Percentiles rank a stretch among this genome's conserved stretches.
Conservation (phyloP, 2,329 filamentous ascomycete genomes). For the Trichothecium roseum region DNA sequence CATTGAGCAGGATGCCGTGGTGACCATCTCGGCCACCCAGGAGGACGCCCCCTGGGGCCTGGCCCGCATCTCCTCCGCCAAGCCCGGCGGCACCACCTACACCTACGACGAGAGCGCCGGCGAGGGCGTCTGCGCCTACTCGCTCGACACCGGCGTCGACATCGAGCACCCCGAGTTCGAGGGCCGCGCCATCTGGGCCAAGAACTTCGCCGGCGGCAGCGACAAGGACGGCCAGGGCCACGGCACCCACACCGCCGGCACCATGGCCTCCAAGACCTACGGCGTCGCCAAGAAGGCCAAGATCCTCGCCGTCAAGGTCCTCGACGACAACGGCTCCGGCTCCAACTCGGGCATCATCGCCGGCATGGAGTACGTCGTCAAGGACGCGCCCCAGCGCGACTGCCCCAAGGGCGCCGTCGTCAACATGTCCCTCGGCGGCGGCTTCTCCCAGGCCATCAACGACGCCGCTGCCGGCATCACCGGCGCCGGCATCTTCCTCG, state of each 20-base stretch:
- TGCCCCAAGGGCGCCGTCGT: conserved; percentile 26
- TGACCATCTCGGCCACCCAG: conserved; percentile 22
- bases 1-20: conserved; percentile 22
- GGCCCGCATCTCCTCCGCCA: conserved; percentile 18
- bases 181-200: conserved; percentile 21
- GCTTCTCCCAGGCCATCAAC: conserved; percentile 33
- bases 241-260: conserved; percentile 46
- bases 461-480: conserved; percentile 33
- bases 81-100: conserved; percentile 13
- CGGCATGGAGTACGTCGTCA: conserved; percentile 38
- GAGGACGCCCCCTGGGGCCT: conserved; percentile 24
- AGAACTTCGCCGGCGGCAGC: conserved; percentile 18
- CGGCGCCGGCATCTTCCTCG: conserved; percentile 34
- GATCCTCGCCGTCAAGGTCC: conserved; percentile 43
- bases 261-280: conserved; percentile 43
- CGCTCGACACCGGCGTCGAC: conserved; percentile 29
- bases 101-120: conserved; percentile 21
- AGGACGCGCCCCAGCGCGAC: conserved; percentile 25
- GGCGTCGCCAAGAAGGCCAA: conserved; percentile 45
- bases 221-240: conserved; percentile 43
- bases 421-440: conserved; percentile 45
- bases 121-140: conserved; percentile 24
- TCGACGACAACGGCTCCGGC: conserved; percentile 22
- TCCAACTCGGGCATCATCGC: conserved; percentile 25
- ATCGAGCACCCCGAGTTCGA: conserved; percentile 22